These are phyloP conservation scores for Wickerhamiella kurtzmanii DNA, from an alignment of 805 yeast species.

Conservation along the genomic window DNA sequence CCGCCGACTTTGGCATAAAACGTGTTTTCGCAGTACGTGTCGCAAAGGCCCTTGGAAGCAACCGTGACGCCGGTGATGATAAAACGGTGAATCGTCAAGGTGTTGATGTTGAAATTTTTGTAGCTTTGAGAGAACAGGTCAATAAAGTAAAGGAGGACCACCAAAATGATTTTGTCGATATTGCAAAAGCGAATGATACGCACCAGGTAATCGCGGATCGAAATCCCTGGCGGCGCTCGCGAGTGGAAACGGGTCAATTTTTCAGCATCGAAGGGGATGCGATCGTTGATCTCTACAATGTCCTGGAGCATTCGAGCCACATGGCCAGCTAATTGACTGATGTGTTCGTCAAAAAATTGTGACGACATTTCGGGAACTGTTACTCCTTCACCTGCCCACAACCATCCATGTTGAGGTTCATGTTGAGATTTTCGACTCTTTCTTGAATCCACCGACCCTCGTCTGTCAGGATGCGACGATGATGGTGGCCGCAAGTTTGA, in stretches of 20 bases:
- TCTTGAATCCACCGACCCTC: not conserved
- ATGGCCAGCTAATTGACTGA: conserved; percentile 54
- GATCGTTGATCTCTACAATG: conserved; percentile 63
- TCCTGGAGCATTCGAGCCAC: conserved; percentile 71
- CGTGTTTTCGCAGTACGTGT: conserved; percentile 81
- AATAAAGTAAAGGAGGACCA: conserved; percentile 78
- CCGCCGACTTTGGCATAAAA: conserved; percentile 97
- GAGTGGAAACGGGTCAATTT: conserved; percentile 82
- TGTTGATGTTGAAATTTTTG: conserved; percentile 68
- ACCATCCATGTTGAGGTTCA: not conserved
- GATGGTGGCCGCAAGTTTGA: no score
- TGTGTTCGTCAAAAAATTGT: conserved; percentile 49
- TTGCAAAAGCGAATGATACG: conserved; percentile 75
- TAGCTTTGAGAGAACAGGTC: conserved; percentile 70
- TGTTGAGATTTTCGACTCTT: not conserved
- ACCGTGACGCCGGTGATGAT: conserved; percentile 80
- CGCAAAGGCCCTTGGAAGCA: conserved; percentile 61
- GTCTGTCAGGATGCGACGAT: no score
- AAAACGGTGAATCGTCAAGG: conserved; percentile 88
- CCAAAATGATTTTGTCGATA: conserved; percentile 66
- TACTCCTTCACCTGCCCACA: not conserved
- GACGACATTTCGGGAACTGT: conserved; percentile 1
- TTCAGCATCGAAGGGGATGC: conserved; percentile 26
- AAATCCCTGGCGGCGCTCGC: conserved; percentile 78
- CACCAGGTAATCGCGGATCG: conserved; percentile 60